Conservation (phyloP, 2,329 filamentous ascomycete genomes). For the Cytospora chrysosperma region DNA sequence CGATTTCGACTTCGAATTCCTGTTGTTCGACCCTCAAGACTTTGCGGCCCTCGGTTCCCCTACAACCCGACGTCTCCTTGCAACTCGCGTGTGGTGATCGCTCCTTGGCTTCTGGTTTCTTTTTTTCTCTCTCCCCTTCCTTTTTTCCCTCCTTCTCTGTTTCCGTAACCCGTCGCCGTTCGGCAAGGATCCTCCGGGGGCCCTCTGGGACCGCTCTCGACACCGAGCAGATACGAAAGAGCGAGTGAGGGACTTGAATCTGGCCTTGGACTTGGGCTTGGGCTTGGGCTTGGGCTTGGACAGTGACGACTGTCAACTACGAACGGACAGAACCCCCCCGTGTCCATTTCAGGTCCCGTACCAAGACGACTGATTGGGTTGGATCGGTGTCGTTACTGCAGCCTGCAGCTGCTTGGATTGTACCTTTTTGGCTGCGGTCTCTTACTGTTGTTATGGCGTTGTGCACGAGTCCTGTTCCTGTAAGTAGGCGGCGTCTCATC, state of each 20-base stretch:
- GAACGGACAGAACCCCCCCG: not conserved
- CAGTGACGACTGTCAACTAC: not conserved
- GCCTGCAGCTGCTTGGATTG: not conserved
- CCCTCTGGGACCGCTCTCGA: not conserved
- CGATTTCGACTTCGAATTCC: not conserved
- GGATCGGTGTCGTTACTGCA: not conserved
- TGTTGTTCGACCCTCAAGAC: not conserved
- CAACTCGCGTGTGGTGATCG: constrained; percentile 6
- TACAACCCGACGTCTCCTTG: not conserved
- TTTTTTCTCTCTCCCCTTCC: not conserved
- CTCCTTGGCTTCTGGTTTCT: not conserved
- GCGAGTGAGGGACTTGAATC: not conserved
- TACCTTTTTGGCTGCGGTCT: constrained; percentile 6
- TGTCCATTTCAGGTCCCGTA: not conserved
- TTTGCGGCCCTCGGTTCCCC: not conserved
- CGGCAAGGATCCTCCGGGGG: not conserved
- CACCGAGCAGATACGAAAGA: not conserved
- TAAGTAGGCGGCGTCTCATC: constrained; percentile 23
- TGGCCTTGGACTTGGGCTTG: no score
- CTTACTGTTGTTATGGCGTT: constrained; percentile 22
- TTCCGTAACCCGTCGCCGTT: not conserved
- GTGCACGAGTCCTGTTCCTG: constrained; percentile 22
- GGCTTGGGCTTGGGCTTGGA: not conserved
- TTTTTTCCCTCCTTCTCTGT: not conserved
- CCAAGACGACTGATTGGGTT: not conserved